phyloP scores from a whole-genome alignment of 2,329 filamentous ascomycete genomes.

The Xylaria sp. region DNA sequence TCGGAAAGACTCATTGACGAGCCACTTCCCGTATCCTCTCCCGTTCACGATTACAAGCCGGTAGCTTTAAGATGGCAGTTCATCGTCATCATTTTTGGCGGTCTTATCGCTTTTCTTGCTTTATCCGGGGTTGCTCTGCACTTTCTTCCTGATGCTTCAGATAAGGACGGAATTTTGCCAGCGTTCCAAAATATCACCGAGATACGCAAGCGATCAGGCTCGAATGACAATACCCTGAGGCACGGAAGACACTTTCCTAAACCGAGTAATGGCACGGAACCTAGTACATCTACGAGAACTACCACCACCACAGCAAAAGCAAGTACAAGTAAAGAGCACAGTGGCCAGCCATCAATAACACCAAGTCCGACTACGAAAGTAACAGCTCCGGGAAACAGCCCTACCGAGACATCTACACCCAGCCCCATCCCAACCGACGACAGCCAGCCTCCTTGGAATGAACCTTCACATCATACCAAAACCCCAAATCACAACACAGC shows the following conservation, averaged over 20 bases:
- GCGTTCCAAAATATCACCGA: constrained; percentile 26
- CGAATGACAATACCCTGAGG: not conserved
- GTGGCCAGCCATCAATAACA: not conserved
- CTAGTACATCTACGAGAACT: not conserved
- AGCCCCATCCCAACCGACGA: not conserved
- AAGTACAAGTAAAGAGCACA: not conserved
- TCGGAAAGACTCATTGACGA: constrained; percentile 33
- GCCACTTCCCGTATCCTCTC: not conserved
- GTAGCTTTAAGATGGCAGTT: constrained; percentile 28
- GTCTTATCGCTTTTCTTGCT: constrained; percentile 33
- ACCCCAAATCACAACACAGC: not conserved
- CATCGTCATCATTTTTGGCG: constrained; percentile 25
- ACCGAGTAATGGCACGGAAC: constrained; percentile 24
- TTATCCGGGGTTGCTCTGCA: constrained; percentile 39
- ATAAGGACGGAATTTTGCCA: constrained; percentile 7
- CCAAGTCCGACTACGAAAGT: not conserved
- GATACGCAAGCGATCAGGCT: constrained; percentile 27
- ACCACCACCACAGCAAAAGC: not conserved
- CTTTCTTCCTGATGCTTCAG: constrained; percentile 36
- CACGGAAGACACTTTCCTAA: not conserved
- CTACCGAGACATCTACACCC: not conserved
- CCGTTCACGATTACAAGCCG: constrained; percentile 36
- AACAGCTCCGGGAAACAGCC: not conserved
- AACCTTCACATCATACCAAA: not conserved
- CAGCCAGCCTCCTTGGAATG: not conserved